Base-by-base conservation (phyloP, 1,139 yeast species). In the Debaryomyces robertsiae region DNA sequence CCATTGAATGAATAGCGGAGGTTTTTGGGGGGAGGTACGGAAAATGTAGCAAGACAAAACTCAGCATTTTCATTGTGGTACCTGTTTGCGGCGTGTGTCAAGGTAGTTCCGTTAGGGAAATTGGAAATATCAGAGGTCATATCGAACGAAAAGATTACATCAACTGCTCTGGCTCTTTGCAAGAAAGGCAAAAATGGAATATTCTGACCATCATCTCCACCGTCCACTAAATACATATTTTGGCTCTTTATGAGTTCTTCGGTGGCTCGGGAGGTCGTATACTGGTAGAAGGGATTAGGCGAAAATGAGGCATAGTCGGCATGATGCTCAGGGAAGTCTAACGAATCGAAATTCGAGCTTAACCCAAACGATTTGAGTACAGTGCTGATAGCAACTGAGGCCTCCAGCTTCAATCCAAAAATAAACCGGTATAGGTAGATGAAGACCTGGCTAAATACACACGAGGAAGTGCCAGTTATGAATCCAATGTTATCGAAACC, bases 401-500 rank as follows among this genome's bases (percentile, higher is more conserved):
- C 59, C 28, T 68, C 75, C 46, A 56, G 61, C 11, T 73, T 65
- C 2, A 73, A 55, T 27, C 63, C 55, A 2, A 73, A 55, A 9
- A 76, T 61, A 28, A 67, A 42, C 42, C 72, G 61, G 69, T 79
- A 78, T 2, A 79, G 55, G 39, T 69, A 68, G 6, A 73, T 53
- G 39, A 81, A 65, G 0, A 78, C 73, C 43, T 73, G 77, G 54
- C 82, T 82, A 64, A 83, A 86, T 17, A 85, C 59, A 1, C 88
- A 78, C 0, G 94, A 82, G 0, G 94, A 83, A 0, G 91, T 78
- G 0, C 85, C 95, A 15, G 83, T 71, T 7, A 87, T 60, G 51
- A 82, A 86, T 0, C 89, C 91, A n/a, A 79, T 76, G 51, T 83
- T 83, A 56, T 87, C 95, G 51, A 75, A 82, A 1, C 82, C 83